phyloP scores from a whole-genome alignment of 176 grass and related monocot species.

The Otatea glauca region DNA sequence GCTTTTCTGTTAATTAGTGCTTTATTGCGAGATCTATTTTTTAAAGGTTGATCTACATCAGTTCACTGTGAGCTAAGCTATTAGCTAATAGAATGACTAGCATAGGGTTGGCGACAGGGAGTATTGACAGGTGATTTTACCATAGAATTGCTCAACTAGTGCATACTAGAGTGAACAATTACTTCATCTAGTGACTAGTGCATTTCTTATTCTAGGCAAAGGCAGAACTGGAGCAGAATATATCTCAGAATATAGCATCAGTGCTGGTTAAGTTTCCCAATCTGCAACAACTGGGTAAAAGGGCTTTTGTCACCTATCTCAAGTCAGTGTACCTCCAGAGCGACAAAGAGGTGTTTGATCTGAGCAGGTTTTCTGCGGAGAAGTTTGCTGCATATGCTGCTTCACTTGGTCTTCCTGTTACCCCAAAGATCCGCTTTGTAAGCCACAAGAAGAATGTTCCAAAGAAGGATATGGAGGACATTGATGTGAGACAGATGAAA shows the following conservation, averaged over 20 bases:
- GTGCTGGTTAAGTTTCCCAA: conserved; percentile 74
- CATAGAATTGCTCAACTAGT: conserved; percentile 6
- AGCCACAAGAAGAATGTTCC: conserved; percentile 54
- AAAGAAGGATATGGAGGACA: conserved; percentile 32
- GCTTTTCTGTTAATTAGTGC: conserved; percentile 16
- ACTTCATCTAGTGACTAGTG: conserved; percentile 12
- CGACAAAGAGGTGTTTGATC: too few relatives aligned
- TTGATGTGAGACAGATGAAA: not conserved
- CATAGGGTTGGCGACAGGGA: not conserved
- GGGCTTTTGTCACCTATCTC: conserved; percentile 83
- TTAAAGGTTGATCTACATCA: not conserved
- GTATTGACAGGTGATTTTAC: conserved; percentile 12
- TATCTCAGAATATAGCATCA: conserved; percentile 76
- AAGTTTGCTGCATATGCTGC: not conserved
- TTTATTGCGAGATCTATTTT: not conserved
- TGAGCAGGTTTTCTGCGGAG: too few relatives aligned
- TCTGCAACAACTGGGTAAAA: conserved; percentile 80
- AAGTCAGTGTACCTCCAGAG: conserved; percentile 57
- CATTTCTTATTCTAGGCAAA: conserved; percentile 58
- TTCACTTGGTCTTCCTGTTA: conserved; percentile 78
- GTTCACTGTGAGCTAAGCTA: not conserved
- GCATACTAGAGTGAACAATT: not conserved
- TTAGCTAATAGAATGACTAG: conserved; percentile 7
- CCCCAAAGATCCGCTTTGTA: conserved; percentile 76
- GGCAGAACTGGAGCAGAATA: conserved; percentile 62